Base-by-base conservation (phyloP, 345 rosid genomes). In the Corchorus capsularis region DNA sequence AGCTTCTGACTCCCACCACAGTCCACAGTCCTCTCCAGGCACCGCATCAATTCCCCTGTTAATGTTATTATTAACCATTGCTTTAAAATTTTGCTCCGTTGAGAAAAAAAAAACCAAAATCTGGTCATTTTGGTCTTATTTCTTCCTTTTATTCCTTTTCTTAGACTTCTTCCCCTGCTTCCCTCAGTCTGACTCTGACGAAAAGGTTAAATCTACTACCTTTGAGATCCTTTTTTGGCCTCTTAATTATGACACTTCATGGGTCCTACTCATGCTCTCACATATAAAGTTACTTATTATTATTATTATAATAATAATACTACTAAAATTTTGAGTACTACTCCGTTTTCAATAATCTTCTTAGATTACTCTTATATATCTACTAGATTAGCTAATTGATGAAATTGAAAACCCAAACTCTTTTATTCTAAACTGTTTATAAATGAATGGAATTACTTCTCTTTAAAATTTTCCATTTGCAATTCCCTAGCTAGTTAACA, bases 51-150 rank as follows among this genome's bases (percentile, higher is more conserved):
- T 61, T 12, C 72, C 52, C 35, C 66, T n/a, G 4, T 8, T 37
- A 5, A 5, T 35, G 50, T 53, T 20, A 43, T 35, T 61, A 13
- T 15, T 27, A 5, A 6, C 3, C 6, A 22, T 15, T 50, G 34
- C 5, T 20, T 22, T 8, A 15, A 55, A 14, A 47, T 79, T 27
- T 80, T 71, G n/a, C 83, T 76, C 65, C 69, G 27, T 53, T 72
- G 77, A 71, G 66, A 73, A 68, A 74, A 53, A 81, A 73, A 68
- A 74, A 53, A 81, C 67, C 72, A 54, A 17, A 61, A 61, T 17
- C 78, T 63, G 80, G 80, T 73, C 54, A 12, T 46, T 79, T 63
- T 73, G 37, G 75, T 81, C 83, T 61, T 77, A 53, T 64, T 54
- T 35, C 34, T 15, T 22, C 37, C 32, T 55, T 32, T 69, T 53